Evolutionary conservation across 805 yeast genomes (phyloP).

Genomic region (Kodamaea laetipori): DNA sequence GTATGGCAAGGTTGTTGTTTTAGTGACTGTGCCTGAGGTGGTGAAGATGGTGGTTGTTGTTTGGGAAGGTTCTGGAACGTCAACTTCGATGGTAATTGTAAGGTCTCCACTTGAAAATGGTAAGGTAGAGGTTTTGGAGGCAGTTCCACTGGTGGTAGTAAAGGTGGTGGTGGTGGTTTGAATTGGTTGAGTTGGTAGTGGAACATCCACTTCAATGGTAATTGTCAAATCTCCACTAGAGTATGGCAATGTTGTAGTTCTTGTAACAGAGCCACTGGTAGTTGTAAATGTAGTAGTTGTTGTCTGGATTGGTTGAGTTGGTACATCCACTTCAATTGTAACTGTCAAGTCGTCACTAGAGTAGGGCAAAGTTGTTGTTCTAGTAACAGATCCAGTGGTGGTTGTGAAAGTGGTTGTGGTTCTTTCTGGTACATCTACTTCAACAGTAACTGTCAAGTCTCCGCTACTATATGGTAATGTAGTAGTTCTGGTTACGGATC

Average conservation of each 20-base stretch:
- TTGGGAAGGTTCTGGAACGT: not conserved
- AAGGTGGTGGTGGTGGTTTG: slow-evolving; percentile 1
- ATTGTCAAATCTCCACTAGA: slow-evolving; percentile 3
- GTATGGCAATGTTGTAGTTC: slow-evolving; percentile 9
- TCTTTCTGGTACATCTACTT: not conserved
- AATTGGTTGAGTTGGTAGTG: slow-evolving; percentile 1
- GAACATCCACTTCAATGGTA: slow-evolving; percentile 7
- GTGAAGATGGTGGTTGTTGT: not conserved
- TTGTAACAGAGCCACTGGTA: slow-evolving; percentile 6
- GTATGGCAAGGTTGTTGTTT: slow-evolving; percentile 9
- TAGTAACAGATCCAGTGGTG: slow-evolving; percentile 5
- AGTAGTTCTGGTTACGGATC: not conserved
- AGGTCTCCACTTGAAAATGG: slow-evolving; percentile 5
- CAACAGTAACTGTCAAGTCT: slow-evolving; percentile 3
- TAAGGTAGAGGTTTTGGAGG: not conserved
- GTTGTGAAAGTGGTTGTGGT: not conserved
- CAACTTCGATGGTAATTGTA: not conserved
- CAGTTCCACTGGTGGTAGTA: slow-evolving; percentile 2
- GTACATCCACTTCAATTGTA: slow-evolving; percentile 8
- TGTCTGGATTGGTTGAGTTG: not conserved
- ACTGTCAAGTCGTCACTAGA: slow-evolving; percentile 2
- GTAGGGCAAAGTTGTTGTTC: slow-evolving; percentile 9
- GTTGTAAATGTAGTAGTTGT: slow-evolving; percentile 4
- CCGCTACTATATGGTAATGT: slow-evolving; percentile 6
- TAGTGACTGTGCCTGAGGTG: slow-evolving; percentile 1